Conservation (phyloP, 2,329 filamentous ascomycete genomes). For the Arachnopeziza araneosa region DNA sequence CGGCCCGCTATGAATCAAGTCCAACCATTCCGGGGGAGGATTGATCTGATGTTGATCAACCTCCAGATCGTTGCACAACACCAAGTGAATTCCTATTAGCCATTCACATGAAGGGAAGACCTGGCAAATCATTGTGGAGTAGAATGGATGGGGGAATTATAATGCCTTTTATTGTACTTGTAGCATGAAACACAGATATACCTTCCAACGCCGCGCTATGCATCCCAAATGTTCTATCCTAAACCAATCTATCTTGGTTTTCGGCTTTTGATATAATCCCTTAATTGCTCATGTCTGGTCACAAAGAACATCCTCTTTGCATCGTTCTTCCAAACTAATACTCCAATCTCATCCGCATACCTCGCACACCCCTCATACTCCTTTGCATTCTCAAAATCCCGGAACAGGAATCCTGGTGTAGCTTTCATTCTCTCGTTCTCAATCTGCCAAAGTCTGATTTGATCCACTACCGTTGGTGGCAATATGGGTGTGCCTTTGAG, state of each 20-base stretch:
- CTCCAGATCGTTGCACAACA: neutral
- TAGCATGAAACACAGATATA: neutral
- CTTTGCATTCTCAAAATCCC: conserved; percentile 69
- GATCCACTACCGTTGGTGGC: conserved; percentile 92
- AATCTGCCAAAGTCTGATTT: conserved; percentile 95
- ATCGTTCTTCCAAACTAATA: conserved; percentile 82
- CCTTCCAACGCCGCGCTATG: conserved; percentile 20
- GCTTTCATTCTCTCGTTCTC: conserved; percentile 92
- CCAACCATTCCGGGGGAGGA: neutral
- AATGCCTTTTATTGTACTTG: neutral
- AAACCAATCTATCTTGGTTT: conserved; percentile 32
- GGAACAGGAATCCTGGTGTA: conserved; percentile 78
- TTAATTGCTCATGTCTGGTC: conserved; percentile 82
- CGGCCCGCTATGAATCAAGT: neutral
- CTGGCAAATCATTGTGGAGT: neutral
- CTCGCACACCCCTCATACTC: conserved; percentile 67
- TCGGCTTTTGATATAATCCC: conserved; percentile 67
- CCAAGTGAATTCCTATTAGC: neutral
- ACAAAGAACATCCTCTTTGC: conserved; percentile 83
- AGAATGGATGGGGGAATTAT: neutral
- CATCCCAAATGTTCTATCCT: neutral
- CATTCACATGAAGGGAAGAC: neutral
- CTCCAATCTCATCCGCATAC: conserved; percentile 87
- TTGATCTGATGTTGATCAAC: neutral
- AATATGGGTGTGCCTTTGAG: conserved; percentile 55